Percentiles rank a stretch among this genome's conserved stretches.
Evolutionary conservation across 2,329 filamentous ascomycete species (phyloP).

Genomic region (Microcera coccophila): DNA sequence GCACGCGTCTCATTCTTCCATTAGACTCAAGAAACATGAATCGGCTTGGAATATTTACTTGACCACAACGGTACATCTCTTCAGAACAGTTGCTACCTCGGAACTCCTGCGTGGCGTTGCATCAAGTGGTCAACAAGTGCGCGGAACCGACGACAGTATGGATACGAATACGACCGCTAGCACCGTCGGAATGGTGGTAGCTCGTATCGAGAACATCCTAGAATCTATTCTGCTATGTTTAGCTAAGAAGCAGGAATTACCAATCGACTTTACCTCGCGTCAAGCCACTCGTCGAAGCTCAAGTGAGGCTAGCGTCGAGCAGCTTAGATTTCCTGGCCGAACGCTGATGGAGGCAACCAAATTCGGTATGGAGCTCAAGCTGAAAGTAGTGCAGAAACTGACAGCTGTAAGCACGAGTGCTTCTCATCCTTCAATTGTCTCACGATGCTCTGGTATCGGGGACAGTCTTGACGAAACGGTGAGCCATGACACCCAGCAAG

Average conservation of each 20-base stretch:
- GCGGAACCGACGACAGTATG: slow-evolving; percentile 1
- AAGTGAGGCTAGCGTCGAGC: slow-evolving; percentile 10
- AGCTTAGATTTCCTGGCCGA: slow-evolving; percentile 46
- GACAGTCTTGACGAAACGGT: slow-evolving; percentile 60
- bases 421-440: slow-evolving; percentile 56
- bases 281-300: slow-evolving; percentile 12
- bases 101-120: slow-evolving; percentile 6
- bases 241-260: slow-evolving; percentile 22
- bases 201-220: slow-evolving; percentile 36
- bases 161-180: slow-evolving; percentile 4
- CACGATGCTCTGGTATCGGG: slow-evolving; percentile 56
- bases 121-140: slow-evolving; percentile 1
- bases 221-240: slow-evolving; percentile 29
- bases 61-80: background rate
- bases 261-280: slow-evolving; percentile 25
- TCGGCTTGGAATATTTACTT: too few species aligned
- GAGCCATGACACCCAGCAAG: slow-evolving; percentile 7
- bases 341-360: slow-evolving; percentile 46
- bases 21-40: too few species aligned
- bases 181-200: slow-evolving; percentile 25
- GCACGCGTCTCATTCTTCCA: too few species aligned
- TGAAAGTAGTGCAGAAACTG: background rate
- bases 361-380: slow-evolving; percentile 42
- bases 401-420: slow-evolving; percentile 45
- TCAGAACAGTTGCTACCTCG: slow-evolving; percentile 8